Evolutionary conservation across 176 grass and related monocot genomes (phyloP), one percentile per base, ranked within the genome.

Genomic region (Ensete ventricosum): DNA sequence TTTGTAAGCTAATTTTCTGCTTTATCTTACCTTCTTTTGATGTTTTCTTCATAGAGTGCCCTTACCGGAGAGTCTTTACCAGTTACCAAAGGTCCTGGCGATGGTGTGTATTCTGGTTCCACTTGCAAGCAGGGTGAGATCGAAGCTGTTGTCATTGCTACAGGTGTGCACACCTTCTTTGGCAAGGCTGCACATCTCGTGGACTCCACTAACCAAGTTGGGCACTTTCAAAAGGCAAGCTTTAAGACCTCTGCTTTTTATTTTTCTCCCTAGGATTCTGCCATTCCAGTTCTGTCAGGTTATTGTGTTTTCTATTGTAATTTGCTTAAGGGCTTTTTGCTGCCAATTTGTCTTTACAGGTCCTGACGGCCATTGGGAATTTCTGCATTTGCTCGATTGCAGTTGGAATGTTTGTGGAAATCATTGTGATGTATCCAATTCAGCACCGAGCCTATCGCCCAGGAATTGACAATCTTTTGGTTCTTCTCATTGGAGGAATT

Each of bases 201-300:
- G 0, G 91, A 94, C 82, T 96, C 92, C 13, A 96, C 92, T 0
- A 96, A 96, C 79, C 92, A 96, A 96, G 92, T 96, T 73, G 92
- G 92, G 20, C 92, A 96, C 84, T 96, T 96, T 55, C 92, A 96
- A 78, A 96, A 91, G 88, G 92, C 57, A 88, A 80, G 85, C 53
- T 55, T 78, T 14, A 79, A 20, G 1, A 64, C 10, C 21, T 29
- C 25, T 23, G 58, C 11, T 23, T 63, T 25, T 25, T 63, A n/a
- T 13, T 75, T 73, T 62, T 62, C 89, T 74, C 43, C 54, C 29
- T 69, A 11, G 27, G 49, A 62, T 57, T 52, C 79, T 72, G 59
- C 11, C 70, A 76, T 63, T 34, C 62, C 8, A 59, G 9, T 22
- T 73, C 13, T 58, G 53, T 80, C 60, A 1, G 9, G 16, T 77